phyloP scores from a whole-genome alignment of 768 basidiomycete species.

The Astraeus odoratus region DNA sequence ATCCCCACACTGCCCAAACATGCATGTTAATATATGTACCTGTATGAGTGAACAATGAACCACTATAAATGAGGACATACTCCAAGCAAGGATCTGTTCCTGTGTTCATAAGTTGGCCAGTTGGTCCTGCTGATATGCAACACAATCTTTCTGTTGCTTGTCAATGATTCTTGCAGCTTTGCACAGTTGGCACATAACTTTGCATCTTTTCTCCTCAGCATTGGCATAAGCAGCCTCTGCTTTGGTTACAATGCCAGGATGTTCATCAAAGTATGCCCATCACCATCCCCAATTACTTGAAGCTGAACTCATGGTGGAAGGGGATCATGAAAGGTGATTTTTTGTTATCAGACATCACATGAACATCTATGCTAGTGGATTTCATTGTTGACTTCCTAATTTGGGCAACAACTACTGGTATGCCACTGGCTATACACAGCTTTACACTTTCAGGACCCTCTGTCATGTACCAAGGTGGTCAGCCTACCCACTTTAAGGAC shows the following conservation, averaged over 20 bases:
- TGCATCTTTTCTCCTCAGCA: neutral
- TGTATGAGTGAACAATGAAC: neutral
- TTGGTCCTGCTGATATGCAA: neutral
- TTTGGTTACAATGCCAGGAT: neutral
- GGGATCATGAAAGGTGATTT: neutral
- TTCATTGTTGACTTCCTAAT: no score
- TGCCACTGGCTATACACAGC: no score
- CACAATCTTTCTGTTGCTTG: neutral
- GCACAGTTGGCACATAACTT: constrained; percentile 1
- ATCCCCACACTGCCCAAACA: neutral
- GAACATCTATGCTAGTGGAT: no score
- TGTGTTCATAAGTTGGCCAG: neutral
- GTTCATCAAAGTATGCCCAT: neutral
- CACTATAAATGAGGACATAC: neutral
- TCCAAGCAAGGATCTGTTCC: neutral
- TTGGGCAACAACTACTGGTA: no score
- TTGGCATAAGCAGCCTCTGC: constrained; percentile 1
- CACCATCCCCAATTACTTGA: constrained; percentile 10
- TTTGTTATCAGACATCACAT: constrained; percentile 80
- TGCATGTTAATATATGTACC: neutral
- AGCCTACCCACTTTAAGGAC: no score
- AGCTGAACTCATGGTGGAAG: neutral
- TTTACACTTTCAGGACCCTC: no score
- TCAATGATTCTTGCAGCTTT: neutral
- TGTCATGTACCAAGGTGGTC: no score